Conservation (phyloP, 805 yeast species). For the Phaffomyces antillensis region DNA sequence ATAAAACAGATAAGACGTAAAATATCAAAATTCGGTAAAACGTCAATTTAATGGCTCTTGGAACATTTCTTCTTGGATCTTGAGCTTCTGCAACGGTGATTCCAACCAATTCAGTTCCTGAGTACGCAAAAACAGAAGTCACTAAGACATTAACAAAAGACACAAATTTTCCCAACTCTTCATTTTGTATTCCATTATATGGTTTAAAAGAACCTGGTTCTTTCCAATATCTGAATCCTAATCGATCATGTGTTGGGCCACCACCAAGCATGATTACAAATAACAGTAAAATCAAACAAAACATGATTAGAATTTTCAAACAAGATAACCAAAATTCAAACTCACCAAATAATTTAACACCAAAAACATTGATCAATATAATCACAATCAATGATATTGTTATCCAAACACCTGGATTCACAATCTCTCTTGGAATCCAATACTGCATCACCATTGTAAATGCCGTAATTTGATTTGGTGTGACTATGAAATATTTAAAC, state of each 20-base stretch:
- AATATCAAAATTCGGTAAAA: slow-evolving; percentile 63
- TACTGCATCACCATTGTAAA: slow-evolving; percentile 43
- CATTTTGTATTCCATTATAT: slow-evolving; percentile 35
- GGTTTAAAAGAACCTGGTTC: slow-evolving; percentile 59
- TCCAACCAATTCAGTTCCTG: slow-evolving; percentile 66
- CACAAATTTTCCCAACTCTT: slow-evolving; percentile 48
- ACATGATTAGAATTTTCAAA: slow-evolving; percentile 45
- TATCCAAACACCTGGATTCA: slow-evolving; percentile 51
- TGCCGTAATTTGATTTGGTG: slow-evolving; percentile 43
- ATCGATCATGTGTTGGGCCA: slow-evolving; percentile 65
- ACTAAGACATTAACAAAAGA: slow-evolving; percentile 57
- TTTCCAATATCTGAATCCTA: slow-evolving; percentile 66
- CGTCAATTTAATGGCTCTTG: slow-evolving; percentile 63
- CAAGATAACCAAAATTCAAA: slow-evolving; percentile 44
- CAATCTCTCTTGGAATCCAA: slow-evolving; percentile 37
- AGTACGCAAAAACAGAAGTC: slow-evolving; percentile 61
- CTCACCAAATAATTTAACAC: slow-evolving; percentile 51
- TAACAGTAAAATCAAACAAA: slow-evolving; percentile 58
- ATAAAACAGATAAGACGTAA: slow-evolving; percentile 52
- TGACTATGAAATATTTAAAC: slow-evolving; percentile 21
- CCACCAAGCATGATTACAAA: slow-evolving; percentile 71
- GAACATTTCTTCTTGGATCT: slow-evolving; percentile 61
- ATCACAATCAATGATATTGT: slow-evolving; percentile 33
- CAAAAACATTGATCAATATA: slow-evolving; percentile 41
- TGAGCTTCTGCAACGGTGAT: slow-evolving; percentile 69